Evolutionary conservation across 169 alveolate genomes (phyloP).

Genomic region (Plasmodium berghei): DNA sequence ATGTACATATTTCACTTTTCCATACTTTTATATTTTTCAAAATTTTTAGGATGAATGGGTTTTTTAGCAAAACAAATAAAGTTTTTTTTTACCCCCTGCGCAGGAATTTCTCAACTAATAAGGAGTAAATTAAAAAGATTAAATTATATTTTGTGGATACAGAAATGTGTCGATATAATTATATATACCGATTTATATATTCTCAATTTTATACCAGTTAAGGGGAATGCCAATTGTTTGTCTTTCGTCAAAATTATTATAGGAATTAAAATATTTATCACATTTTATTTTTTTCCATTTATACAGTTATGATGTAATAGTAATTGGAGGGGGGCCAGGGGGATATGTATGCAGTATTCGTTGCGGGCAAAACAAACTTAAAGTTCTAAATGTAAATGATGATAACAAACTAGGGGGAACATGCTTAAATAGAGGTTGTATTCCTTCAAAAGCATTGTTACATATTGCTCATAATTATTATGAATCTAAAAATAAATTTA

Average conservation of each 20-base stretch:
- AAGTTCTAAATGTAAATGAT: conserved; percentile 95
- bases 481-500: conserved; percentile 74
- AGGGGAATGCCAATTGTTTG: too few relatives aligned
- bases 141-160: neutral
- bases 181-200: neutral
- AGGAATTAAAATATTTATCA: neutral
- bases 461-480: conserved; percentile 94
- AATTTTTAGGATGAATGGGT: conserved; percentile 16
- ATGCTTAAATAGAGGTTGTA: conserved; percentile 98
- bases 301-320: conserved; percentile 89
- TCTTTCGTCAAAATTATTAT: neutral
- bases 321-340: conserved; percentile 95
- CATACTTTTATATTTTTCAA: neutral
- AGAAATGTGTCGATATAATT: neutral
- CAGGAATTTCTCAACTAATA: conserved; percentile 51
- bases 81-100: conserved; percentile 17
- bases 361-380: conserved; percentile 97
- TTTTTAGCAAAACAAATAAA: conserved; percentile 17
- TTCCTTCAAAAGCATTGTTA: conserved; percentile 96
- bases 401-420: conserved; percentile 98
- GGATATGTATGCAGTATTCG: conserved; percentile 97
- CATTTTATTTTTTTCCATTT: neutral
- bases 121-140: conserved; percentile 28
- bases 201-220: neutral
- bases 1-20: neutral